These are phyloP conservation scores for Trametes villosa DNA, from an alignment of 768 basidiomycete species.

Conservation along the genomic window DNA sequence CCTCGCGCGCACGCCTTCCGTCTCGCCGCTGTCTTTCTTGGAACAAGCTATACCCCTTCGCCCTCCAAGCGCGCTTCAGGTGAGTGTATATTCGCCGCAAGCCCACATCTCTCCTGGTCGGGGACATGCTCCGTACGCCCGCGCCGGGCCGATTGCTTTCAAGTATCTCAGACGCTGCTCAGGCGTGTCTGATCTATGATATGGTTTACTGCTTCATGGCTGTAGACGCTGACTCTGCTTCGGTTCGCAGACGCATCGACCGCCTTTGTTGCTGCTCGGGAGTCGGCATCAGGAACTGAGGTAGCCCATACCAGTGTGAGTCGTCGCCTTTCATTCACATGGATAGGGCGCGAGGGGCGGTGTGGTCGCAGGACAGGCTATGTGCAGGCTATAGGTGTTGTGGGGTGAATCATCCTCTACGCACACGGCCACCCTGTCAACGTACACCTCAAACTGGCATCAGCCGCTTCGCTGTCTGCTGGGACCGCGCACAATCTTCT, in stretches of 20 bases:
- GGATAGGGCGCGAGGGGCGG: too few relatives aligned
- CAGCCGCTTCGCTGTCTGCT: background rate
- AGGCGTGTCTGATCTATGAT: constrained; percentile 22
- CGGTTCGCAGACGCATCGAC: background rate
- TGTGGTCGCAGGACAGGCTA: too few relatives aligned
- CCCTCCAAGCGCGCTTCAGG: background rate
- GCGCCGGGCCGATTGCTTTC: constrained; percentile 48
- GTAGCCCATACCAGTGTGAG: too few relatives aligned
- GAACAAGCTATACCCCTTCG: constrained; percentile 17
- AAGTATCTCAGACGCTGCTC: constrained; percentile 20
- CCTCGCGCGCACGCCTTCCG: background rate
- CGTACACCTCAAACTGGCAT: background rate
- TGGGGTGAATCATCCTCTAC: too few relatives aligned
- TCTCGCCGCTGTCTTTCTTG: background rate
- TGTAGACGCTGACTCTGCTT: constrained; percentile 7
- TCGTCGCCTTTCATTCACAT: too few relatives aligned
- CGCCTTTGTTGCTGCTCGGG: too few relatives aligned
- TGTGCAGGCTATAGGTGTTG: too few relatives aligned
- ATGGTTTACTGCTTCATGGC: background rate
- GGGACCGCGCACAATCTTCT: constrained; percentile 2
- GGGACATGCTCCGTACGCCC: constrained; percentile 40
- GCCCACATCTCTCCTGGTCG: constrained; percentile 1
- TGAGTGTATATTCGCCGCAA: background rate
- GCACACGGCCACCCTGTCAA: too few relatives aligned
- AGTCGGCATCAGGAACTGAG: too few relatives aligned